Base-by-base conservation (phyloP, 129 eudicot genomes). In the Scalesia atractyloides region DNA sequence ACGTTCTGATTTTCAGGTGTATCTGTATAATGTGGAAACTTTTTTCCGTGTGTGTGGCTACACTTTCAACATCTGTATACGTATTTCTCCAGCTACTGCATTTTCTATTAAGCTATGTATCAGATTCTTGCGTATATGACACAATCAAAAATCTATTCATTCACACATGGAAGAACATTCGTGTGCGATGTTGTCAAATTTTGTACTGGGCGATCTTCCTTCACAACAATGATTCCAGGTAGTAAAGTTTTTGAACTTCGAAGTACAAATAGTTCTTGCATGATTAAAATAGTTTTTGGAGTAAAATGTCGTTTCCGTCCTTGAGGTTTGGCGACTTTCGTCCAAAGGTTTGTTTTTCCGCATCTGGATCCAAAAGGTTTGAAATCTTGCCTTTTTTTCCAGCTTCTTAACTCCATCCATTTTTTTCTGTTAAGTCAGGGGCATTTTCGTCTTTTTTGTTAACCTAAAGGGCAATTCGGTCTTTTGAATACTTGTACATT, bases 121-220 rank as follows among this genome's bases (percentile, higher is more conserved):
- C 87, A 68, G 69, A 57, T 7, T 75, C 80, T 49, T 59, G 59
- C 73, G 59, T 85, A 39, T 69, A 69, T 41, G 51, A 37, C 69
- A 33, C 61, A 20, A 50, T 76, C 51, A 66, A 68, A 52, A 88
- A 70, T 16, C 58, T 86, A 73, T 90, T 95, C 83, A 60, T 73
- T 81, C 80, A 80, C 66, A 81, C 97, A 22, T 75, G 80, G 82
- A 79, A 67, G 75, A 86, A 81, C 80, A 75, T 91, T 9, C 85
- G 70, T 68, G 66, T 91, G 12, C 89, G 87, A 64, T 84, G 97
- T 72, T 84, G 80, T 68, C 97, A 95, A 74, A 71, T 95, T 57
- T 65, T 91, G 72, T 86, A 88, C 83, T 95, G 99, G 99, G 95
- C 99, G 49, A 66, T 88, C 75, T 83, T 82, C 72, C 90, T 88